Conservation (phyloP, 805 yeast species). For the Teunomyces funiuensis region DNA sequence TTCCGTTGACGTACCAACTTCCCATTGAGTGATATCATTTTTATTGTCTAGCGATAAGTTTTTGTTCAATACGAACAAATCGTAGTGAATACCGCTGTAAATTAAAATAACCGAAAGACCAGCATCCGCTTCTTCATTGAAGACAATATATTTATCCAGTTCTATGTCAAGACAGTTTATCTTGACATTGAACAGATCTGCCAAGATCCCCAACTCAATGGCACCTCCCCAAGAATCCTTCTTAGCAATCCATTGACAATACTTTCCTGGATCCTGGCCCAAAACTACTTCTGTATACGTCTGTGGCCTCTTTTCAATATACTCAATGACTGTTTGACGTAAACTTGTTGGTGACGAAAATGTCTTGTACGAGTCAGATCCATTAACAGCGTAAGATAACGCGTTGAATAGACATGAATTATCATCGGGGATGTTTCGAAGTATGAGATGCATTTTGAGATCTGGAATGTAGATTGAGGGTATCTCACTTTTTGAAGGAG, state of each 20-base stretch:
- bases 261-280: constrained; percentile 50
- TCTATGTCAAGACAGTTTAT: constrained; percentile 67
- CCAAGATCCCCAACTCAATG: constrained; percentile 65
- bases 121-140: constrained; percentile 39
- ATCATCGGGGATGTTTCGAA: constrained; percentile 70
- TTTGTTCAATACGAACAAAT: constrained; percentile 40
- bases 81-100: constrained; percentile 76
- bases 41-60: constrained; percentile 18
- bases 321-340: constrained; percentile 50
- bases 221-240: constrained; percentile 82
- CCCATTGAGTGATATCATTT: constrained; percentile 45
- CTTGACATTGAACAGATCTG: constrained; percentile 49
- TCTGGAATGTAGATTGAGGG: constrained; percentile 23
- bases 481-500: constrained; percentile 17
- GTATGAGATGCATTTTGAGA: constrained; percentile 36
- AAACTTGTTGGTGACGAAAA: constrained; percentile 47
- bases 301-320: constrained; percentile 40
- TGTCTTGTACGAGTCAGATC: constrained; percentile 30
- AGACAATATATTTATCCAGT: constrained; percentile 55
- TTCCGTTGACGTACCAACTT: constrained; percentile 28
- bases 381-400: constrained; percentile 49
- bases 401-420: constrained; percentile 77
- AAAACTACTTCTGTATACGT: constrained; percentile 55
- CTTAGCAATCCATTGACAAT: constrained; percentile 59
- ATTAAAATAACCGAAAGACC: constrained; percentile 50